phyloP scores from a whole-genome alignment of 257 asterid genomes.

The Buddleja alternifolia region DNA sequence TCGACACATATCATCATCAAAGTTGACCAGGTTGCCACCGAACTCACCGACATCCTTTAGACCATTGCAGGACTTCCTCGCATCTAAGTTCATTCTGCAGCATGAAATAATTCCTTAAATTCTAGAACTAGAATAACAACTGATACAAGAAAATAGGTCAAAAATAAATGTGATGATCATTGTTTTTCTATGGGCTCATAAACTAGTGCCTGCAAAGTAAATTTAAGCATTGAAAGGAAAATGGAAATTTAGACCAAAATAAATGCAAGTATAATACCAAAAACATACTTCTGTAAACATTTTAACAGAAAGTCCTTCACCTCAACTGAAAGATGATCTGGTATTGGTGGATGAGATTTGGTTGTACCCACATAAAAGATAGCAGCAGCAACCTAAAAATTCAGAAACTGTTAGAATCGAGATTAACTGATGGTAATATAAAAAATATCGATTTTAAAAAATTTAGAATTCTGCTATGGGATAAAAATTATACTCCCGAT shows the following conservation, averaged over 20 bases:
- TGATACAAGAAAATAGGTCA: slow-evolving; percentile 19
- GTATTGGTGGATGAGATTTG: slow-evolving; percentile 98
- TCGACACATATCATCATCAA: slow-evolving; percentile 90
- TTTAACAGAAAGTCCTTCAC: slow-evolving; percentile 88
- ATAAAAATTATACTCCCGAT: slow-evolving; percentile 60
- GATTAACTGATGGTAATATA: slow-evolving; percentile 16
- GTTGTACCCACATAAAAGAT: slow-evolving; percentile 97
- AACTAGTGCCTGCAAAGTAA: slow-evolving; percentile 14
- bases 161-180: too few species aligned
- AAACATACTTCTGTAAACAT: slow-evolving; percentile 87
- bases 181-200: slow-evolving; percentile 4
- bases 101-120: slow-evolving; percentile 28
- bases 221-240: slow-evolving; percentile 22
- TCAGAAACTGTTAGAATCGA: slow-evolving; percentile 21
- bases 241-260: slow-evolving; percentile 9
- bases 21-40: slow-evolving; percentile 57
- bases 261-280: slow-evolving; percentile 18
- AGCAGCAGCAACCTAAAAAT: slow-evolving; percentile 92
- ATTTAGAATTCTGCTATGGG: slow-evolving; percentile 8
- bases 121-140: slow-evolving; percentile 3
- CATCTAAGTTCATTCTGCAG: slow-evolving; percentile 67
- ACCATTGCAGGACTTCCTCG: slow-evolving; percentile 62
- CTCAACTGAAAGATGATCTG: slow-evolving; percentile 91
- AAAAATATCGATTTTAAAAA: slow-evolving; percentile 14
- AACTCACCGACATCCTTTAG: slow-evolving; percentile 59